Conservation (phyloP, 805 yeast species). For the Phaffomyces opuntiae region DNA sequence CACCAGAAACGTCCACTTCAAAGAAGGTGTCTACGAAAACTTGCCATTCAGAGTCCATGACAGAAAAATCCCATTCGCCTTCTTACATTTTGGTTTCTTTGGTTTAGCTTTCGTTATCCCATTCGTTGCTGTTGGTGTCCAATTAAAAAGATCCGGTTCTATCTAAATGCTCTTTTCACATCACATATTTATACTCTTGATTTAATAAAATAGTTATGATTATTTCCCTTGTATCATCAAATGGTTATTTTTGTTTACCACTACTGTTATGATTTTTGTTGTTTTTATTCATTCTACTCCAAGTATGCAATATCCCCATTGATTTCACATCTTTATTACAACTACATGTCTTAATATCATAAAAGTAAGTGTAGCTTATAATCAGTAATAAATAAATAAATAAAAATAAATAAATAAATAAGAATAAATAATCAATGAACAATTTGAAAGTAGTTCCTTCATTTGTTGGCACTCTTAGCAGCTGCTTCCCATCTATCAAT, state of each 20-base stretch:
- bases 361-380: too few relatives aligned
- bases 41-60: constrained; percentile 90
- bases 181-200: constrained; percentile 1
- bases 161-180: constrained; percentile 21
- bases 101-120: constrained; percentile 71
- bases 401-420: neutral
- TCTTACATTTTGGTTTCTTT: constrained; percentile 74
- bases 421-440: neutral
- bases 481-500: constrained; percentile 22
- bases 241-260: too few relatives aligned
- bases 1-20: constrained; percentile 42
- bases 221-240: too few relatives aligned
- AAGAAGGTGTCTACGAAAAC: constrained; percentile 85
- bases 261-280: too few relatives aligned
- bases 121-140: constrained; percentile 70
- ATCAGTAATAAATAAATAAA: constrained; percentile 3
- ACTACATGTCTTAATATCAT: too few relatives aligned
- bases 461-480: constrained; percentile 6
- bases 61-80: constrained; percentile 84
- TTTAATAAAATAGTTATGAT: neutral
- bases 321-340: too few relatives aligned
- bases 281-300: too few relatives aligned
- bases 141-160: constrained; percentile 81
- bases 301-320: too few relatives aligned
- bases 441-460: too few relatives aligned